Conservation (phyloP, 2,329 filamentous ascomycete genomes). For the Colletotrichum cuscutae region DNA sequence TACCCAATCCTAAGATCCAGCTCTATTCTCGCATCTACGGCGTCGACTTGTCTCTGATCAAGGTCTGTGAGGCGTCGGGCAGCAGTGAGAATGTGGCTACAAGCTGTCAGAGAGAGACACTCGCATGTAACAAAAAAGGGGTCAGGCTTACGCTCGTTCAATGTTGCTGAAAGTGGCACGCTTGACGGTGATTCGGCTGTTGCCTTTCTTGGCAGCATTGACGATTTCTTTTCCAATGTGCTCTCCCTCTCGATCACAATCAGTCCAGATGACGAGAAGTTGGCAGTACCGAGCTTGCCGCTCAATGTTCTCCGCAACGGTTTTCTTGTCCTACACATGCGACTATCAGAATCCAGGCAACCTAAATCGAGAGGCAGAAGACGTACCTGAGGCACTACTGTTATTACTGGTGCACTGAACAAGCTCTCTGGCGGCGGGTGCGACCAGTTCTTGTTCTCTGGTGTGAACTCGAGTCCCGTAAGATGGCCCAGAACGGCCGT, state of each 20-base stretch:
- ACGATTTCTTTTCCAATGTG: conserved; percentile 95
- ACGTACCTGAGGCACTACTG: conserved; percentile 72
- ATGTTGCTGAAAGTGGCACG: conserved; percentile 96
- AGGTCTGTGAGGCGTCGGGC: conserved; percentile 80
- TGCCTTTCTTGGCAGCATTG: conserved; percentile 79
- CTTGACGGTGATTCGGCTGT: conserved; percentile 79
- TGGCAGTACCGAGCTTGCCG: conserved; percentile 77
- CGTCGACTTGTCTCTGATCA: conserved; percentile 87
- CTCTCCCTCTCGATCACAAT: conserved; percentile 97
- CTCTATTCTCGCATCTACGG: conserved; percentile 89
- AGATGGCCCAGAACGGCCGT: conserved; percentile 93
- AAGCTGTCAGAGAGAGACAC: conserved; percentile 20
- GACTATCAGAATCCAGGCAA: conserved; percentile 15
- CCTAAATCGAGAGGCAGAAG: not conserved
- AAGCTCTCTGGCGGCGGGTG: conserved; percentile 81
- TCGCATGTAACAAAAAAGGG: not conserved
- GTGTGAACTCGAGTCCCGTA: conserved; percentile 80
- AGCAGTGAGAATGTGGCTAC: conserved; percentile 85
- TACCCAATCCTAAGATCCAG: conserved; percentile 92
- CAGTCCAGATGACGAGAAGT: conserved; percentile 95
- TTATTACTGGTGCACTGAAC: conserved; percentile 83
- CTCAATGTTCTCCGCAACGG: conserved; percentile 87
- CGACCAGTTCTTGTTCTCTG: conserved; percentile 81
- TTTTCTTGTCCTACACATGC: conserved; percentile 74
- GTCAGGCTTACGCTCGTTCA: conserved; percentile 77